Evolutionary conservation across 176 grass and related monocot species (phyloP).

Genomic region (Triticum urartu): DNA sequence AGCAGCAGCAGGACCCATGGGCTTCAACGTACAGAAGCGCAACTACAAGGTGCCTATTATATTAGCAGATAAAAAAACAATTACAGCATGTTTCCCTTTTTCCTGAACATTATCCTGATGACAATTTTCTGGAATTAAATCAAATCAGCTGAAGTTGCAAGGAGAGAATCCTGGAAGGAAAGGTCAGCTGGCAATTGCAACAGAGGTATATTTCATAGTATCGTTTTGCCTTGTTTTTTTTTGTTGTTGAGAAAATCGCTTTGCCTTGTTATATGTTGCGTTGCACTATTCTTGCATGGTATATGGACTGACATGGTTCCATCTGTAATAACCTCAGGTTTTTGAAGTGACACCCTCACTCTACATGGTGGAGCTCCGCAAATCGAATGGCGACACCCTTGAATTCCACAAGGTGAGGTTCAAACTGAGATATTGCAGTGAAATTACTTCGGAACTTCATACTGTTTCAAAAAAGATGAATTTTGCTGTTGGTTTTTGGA

Average conservation of each 20-base stretch:
- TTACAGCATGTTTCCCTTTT: neutral
- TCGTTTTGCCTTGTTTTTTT: neutral
- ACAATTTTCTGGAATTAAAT: constrained; percentile 6
- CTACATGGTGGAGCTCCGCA: constrained; percentile 91
- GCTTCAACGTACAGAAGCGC: constrained; percentile 82
- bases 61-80: neutral
- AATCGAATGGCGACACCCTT: constrained; percentile 86
- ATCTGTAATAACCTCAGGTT: constrained; percentile 47
- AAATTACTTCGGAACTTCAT: neutral
- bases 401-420: constrained; percentile 82
- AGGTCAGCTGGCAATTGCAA: constrained; percentile 90
- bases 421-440: neutral
- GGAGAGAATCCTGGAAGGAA: constrained; percentile 93
- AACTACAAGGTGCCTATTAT: constrained; percentile 80
- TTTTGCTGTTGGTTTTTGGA: neutral
- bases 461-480: neutral
- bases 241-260: too few relatives aligned
- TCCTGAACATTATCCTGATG: constrained; percentile 9
- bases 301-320: constrained; percentile 17
- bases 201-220: constrained; percentile 55
- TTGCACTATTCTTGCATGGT: neutral
- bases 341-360: constrained; percentile 91
- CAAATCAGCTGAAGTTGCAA: constrained; percentile 85
- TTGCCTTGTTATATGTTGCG: neutral
- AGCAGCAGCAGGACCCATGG: constrained; percentile 78